Percentiles rank a stretch among this genome's conserved stretches.
These are phyloP conservation scores for Rubroboletus satanas DNA, from an alignment of 768 basidiomycete genomes.

Conservation along the genomic window DNA sequence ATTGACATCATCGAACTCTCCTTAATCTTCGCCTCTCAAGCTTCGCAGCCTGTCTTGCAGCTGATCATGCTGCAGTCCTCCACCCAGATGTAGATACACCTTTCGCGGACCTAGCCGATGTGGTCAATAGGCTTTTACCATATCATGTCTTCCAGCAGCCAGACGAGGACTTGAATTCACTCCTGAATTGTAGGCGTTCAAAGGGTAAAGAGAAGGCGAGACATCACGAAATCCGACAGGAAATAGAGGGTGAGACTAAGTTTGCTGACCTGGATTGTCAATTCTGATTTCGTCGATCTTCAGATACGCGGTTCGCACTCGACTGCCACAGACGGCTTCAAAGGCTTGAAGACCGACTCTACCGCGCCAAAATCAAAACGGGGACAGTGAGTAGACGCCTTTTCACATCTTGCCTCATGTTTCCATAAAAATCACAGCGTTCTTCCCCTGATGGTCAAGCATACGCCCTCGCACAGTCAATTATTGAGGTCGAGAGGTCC, in stretches of 20 bases:
- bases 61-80: constrained; percentile 58
- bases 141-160: constrained; percentile 82
- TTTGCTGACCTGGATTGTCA: not conserved
- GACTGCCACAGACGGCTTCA: constrained; percentile 58
- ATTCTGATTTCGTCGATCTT: constrained; percentile 2
- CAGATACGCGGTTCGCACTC: constrained; percentile 70
- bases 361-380: constrained; percentile 46
- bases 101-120: constrained; percentile 60
- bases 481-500: constrained; percentile 62
- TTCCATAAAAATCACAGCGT: constrained; percentile 41
- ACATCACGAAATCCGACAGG: constrained; percentile 41
- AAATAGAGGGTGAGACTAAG: constrained; percentile 46
- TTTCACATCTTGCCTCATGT: not conserved
- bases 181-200: constrained; percentile 18
- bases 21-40: constrained; percentile 36
- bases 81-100: constrained; percentile 69
- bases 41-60: constrained; percentile 50
- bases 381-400: constrained; percentile 48
- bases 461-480: constrained; percentile 57
- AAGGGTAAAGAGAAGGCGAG: constrained; percentile 67
- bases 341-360: constrained; percentile 56
- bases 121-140: constrained; percentile 66
- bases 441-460: constrained; percentile 59
- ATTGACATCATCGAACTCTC: not conserved
- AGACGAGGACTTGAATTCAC: constrained; percentile 50